phyloP scores from a whole-genome alignment of 2,329 filamentous ascomycete genomes.

The Ophiocordyceps robertsii region DNA sequence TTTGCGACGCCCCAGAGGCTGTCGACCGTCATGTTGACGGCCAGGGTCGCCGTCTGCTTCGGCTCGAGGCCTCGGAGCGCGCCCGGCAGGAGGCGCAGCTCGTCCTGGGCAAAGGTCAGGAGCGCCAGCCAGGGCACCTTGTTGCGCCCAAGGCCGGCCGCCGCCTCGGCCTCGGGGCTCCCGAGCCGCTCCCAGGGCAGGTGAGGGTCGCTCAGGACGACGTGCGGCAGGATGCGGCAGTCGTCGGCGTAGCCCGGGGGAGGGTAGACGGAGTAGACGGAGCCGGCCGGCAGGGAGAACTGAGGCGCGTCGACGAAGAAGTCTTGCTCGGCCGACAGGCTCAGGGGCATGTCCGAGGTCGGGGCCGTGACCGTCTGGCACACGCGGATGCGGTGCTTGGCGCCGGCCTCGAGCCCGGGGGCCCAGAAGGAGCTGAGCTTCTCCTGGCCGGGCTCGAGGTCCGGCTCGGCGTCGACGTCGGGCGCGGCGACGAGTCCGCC shows the following conservation, averaged over 20 bases:
- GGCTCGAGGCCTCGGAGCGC: too few species aligned
- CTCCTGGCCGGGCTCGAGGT: conserved; percentile 5
- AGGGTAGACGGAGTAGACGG: conserved; percentile 24
- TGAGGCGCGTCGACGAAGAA: conserved; percentile 24
- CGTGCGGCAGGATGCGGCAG: conserved; percentile 23
- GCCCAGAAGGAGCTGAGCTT: conserved; percentile 9
- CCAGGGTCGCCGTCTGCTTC: too few species aligned
- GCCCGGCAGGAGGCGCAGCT: too few species aligned
- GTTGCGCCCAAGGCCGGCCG: too few species aligned
- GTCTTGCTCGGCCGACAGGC: conserved; percentile 5
- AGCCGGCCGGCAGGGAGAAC: conserved; percentile 17
- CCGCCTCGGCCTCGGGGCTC: conserved; percentile 3
- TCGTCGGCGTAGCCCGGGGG: conserved; percentile 22
- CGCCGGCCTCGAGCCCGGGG: conserved; percentile 6
- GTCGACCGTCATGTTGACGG: too few species aligned
- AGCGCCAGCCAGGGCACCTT: too few species aligned
- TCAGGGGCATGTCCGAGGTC: background rate
- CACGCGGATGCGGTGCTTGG: conserved; percentile 2
- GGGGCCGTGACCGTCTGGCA: conserved; percentile 3
- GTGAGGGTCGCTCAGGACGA: conserved; percentile 28
- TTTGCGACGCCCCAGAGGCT: too few species aligned
- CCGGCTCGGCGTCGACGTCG: background rate
- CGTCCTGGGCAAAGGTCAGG: too few species aligned
- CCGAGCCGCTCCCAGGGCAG: conserved; percentile 27
- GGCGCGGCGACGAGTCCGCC: background rate